Evolutionary conservation across 1,139 yeast species (phyloP).

Genomic region (Wickerhamomyces sp.): DNA sequence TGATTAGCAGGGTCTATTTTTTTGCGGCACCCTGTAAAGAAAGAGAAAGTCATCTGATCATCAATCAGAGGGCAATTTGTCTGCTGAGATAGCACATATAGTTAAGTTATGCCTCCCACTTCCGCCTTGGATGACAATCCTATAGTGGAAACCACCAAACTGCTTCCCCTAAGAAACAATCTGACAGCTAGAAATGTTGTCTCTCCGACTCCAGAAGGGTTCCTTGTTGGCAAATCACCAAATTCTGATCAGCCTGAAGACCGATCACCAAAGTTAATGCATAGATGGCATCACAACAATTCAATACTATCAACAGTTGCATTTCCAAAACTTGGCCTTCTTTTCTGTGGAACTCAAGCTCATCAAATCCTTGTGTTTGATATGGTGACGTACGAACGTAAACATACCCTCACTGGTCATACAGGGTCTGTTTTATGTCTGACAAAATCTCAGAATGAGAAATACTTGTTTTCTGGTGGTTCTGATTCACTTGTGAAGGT

Average conservation of each 20-base stretch:
- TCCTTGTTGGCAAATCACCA: neutral
- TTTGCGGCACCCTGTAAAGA: too few species aligned
- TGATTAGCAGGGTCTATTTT: neutral
- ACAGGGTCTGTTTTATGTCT: constrained; percentile 71
- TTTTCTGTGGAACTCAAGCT: constrained; percentile 93
- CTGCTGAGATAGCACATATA: too few species aligned
- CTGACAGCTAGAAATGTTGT: constrained; percentile 4
- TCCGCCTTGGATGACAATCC: constrained; percentile 9
- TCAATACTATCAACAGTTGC: constrained; percentile 78
- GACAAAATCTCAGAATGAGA: constrained; percentile 52
- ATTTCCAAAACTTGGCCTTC: constrained; percentile 48
- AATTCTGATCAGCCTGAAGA: neutral
- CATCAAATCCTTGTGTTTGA: constrained; percentile 76
- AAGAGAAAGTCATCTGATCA: too few species aligned
- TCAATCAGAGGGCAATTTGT: too few species aligned
- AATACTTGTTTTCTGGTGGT: constrained; percentile 74
- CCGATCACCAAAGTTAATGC: constrained; percentile 37
- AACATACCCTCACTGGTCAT: constrained; percentile 47
- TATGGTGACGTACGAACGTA: constrained; percentile 54
- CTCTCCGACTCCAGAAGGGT: constrained; percentile 13
- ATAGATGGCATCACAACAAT: constrained; percentile 70
- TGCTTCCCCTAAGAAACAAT: constrained; percentile 8
- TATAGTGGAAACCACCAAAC: constrained; percentile 7
- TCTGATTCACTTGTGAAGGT: constrained; percentile 85
- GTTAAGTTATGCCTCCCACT: constrained; percentile 3